phyloP scores from a whole-genome alignment of 352 stramenopile species.

The Phytophthora kernoviae region DNA sequence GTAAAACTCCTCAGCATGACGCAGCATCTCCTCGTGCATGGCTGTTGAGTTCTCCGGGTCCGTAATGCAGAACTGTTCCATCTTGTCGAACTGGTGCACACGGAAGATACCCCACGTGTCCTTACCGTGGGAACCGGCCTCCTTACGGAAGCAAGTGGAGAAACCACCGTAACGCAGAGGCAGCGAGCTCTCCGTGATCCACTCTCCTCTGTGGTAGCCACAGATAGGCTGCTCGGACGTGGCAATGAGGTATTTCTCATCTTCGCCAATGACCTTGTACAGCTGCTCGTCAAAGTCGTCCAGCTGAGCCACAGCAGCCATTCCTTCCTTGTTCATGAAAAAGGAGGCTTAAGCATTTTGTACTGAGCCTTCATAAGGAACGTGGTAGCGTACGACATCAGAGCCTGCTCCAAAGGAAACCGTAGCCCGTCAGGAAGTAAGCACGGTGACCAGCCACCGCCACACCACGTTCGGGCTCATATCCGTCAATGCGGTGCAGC shows the following conservation, averaged over 20 bases:
- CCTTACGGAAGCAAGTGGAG: conserved; percentile 99
- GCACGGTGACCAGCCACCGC: conserved; percentile 96
- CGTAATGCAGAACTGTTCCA: conserved; percentile 98
- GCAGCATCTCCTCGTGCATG: conserved; percentile 95
- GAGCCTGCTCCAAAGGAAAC: conserved; percentile 99
- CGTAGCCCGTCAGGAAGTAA: conserved; percentile 99
- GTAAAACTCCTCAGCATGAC: conserved; percentile 97
- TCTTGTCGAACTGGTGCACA: conserved; percentile 99
- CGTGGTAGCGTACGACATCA: conserved; percentile 98
- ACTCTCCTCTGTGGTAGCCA: conserved; percentile 96
- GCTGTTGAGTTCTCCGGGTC: conserved; percentile 92
- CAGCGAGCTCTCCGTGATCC: conserved; percentile 85
- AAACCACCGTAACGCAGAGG: conserved; percentile 94
- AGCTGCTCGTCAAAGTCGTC: conserved; percentile 99
- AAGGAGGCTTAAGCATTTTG: conserved; percentile 98
- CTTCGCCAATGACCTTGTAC: conserved; percentile 98
- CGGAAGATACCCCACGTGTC: conserved; percentile 99
- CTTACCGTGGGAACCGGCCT: conserved; percentile 98
- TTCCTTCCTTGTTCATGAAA: conserved; percentile 99
- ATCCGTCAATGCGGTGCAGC: conserved; percentile 98
- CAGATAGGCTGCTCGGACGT: conserved; percentile 99
- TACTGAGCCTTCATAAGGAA: conserved; percentile 97
- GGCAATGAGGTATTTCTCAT: conserved; percentile 99
- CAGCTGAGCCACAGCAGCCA: conserved; percentile 98
- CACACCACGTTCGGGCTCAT: conserved; percentile 97